Base-by-base conservation (phyloP, 495 filamentous ascomycete genomes). In the Aspergillus haitiensis region DNA sequence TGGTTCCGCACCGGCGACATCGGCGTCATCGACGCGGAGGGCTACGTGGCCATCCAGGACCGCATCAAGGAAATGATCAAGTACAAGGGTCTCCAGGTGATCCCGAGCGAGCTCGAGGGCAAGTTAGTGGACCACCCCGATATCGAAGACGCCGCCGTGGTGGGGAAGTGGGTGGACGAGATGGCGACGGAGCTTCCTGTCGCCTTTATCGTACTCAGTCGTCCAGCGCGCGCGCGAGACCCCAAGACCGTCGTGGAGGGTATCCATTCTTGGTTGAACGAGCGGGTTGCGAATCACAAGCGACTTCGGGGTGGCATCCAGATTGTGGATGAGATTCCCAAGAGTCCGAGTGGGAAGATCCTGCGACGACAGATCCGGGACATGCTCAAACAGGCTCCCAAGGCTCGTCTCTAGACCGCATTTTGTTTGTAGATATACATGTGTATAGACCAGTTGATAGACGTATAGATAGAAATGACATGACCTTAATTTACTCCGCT, bases 21-120 rank as follows among this genome's bases (percentile, higher is more conserved):
- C n/a, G 31, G 49, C 8, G 13, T 35, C 3, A 52, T 52, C 15
- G 49, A 52, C 32, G 32, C 6, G 27, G 49, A 52, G 31, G 49
- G 49, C 0, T 52, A 52, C 18, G 18, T 52, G 12, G 15, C 49
- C 3, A 34, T 52, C 31, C 49, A 52, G 7, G 49, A 52, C 31
- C 49, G 49, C 7, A 52, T 52, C 32, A 52, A 52, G 49, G 49
- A 52, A 13, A 52, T 52, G 49, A 52, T 52, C 49, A 52, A 52
- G 49, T 52, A 52, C 32, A 52, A 52, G 31, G 49, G 49, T 6
- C 8, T 52, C 11, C 49, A 52, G 31, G 49, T 52, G 49, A 52
- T 52, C 2, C 49, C 49, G n/a, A 52, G 49, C 13, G 49, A 52
- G 49, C 31, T 52, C 0, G 49, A 52, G 49, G 49, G 49, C 31